Base-by-base conservation (phyloP, 108 stramenopile species). In the Fragilaria radians region DNA sequence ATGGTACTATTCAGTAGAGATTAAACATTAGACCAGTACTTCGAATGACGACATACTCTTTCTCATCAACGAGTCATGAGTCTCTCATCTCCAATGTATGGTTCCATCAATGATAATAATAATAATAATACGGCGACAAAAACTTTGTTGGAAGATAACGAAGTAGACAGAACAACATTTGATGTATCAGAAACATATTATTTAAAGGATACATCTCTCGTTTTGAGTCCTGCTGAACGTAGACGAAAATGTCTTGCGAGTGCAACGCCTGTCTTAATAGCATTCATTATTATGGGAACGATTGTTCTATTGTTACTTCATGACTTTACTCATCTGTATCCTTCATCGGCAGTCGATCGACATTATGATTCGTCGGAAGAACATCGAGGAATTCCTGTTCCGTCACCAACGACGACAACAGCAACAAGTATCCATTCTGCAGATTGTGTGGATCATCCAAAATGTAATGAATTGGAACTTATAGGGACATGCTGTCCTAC, bases 401-500 rank as follows among this genome's bases (percentile, higher is more conserved):
- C 31, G 26, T 19, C 26, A 46, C 47, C 23, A 23, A 27, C 33
- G 3, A 42, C n/a, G 5, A 28, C 3, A 21, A 5, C 60, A 3
- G 24, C 4, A 2, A 26, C 26, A 2, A 3, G 21, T 36, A 22
- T 36, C 36, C 22, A 19, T 3, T n/a, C 11, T 11, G 57, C 67
- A 55, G 24, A 62, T 4, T 78, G 77, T 50, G 24, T 14, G 11
- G 68, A 50, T 4, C 28, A 77, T 61, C n/a, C 48, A 18, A 32
- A 59, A 34, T 79, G 78, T 58, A 11, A 32, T 3, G 31, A 60
- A 17, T n/a, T 46, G 11, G 67, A 67, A 28, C 52, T 79, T 27
- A 67, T 31, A 5, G 70, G 73, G 1, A 31, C 51, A 5, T 80
- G 79, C 28, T 80, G 79, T 62, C 79, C 79, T 1, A 72, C 79